phyloP scores from a whole-genome alignment of 2,329 filamentous ascomycete species.

The Xylariomycetidae sp. region DNA sequence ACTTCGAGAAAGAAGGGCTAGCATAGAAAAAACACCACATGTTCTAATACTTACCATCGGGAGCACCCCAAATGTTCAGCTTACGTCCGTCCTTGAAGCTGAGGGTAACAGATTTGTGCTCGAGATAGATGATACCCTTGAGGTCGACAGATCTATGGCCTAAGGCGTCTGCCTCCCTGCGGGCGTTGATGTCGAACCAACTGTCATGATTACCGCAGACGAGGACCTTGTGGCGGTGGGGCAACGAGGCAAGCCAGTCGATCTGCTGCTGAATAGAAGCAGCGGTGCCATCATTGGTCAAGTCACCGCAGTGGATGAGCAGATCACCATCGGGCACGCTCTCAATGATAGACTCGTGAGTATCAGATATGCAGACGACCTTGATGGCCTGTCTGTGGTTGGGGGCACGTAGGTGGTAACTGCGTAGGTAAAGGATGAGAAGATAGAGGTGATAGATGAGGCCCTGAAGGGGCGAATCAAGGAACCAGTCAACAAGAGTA shows the following conservation, averaged over 20 bases:
- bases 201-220: constrained; percentile 88
- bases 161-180: constrained; percentile 51
- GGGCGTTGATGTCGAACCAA: constrained; percentile 68
- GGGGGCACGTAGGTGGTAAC: constrained; percentile 56
- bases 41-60: no score
- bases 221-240: constrained; percentile 75
- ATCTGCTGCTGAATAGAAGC: constrained; percentile 76
- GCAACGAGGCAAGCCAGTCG: constrained; percentile 72
- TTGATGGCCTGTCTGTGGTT: constrained; percentile 55
- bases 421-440: constrained; percentile 62
- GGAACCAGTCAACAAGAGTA: constrained; percentile 56
- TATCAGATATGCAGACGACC: constrained; percentile 87
- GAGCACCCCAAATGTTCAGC: constrained; percentile 73
- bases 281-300: constrained; percentile 68
- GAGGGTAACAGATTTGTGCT: constrained; percentile 62
- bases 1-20: no score
- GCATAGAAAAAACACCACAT: no score
- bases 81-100: constrained; percentile 55
- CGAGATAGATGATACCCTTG: constrained; percentile 68
- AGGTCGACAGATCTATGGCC: constrained; percentile 55
- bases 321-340: constrained; percentile 74
- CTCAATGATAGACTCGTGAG: constrained; percentile 60
- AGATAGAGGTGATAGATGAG: constrained; percentile 60
- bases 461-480: constrained; percentile 64
- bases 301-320: constrained; percentile 84